Evolutionary conservation across 1,284 basidiomycete species (phyloP).

Genomic region (Prillingera fragicola): DNA sequence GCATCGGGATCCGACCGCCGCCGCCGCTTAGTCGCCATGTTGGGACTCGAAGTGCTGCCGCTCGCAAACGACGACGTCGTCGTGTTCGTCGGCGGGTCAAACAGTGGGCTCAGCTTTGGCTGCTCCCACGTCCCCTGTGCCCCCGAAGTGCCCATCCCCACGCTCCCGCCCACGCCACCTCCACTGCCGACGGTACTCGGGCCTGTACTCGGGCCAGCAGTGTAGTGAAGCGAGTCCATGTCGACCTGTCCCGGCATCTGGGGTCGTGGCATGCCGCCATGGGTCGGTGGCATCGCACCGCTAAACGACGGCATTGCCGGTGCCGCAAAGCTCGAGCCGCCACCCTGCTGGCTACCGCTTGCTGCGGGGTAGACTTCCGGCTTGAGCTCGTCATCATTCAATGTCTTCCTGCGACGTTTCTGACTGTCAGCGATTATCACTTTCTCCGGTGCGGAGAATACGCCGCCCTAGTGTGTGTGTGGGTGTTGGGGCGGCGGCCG

Average conservation of each 20-base stretch:
- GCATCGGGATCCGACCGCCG: conserved; percentile 23
- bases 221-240: neutral
- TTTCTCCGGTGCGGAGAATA: too few species aligned
- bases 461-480: neutral
- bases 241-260: conserved; percentile 17
- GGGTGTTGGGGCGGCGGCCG: too few species aligned
- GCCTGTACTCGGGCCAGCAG: neutral
- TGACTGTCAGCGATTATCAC: conserved; percentile 12
- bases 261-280: conserved; percentile 1
- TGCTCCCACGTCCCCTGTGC: too few species aligned
- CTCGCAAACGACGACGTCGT: conserved; percentile 21
- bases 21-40: conserved; percentile 14
- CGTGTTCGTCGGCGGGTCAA: conserved; percentile 16
- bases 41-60: conserved; percentile 15
- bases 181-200: neutral
- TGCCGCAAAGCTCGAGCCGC: neutral
- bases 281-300: neutral
- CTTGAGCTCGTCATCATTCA: conserved; percentile 16
- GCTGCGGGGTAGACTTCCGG: conserved; percentile 18
- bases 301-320: neutral
- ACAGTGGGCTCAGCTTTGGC: conserved; percentile 12
- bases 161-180: too few species aligned
- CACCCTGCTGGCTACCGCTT: neutral
- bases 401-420: conserved; percentile 36
- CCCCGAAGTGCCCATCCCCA: too few species aligned